Base-by-base conservation (phyloP, 768 basidiomycete species). In the Lanmaoa rubissima region DNA sequence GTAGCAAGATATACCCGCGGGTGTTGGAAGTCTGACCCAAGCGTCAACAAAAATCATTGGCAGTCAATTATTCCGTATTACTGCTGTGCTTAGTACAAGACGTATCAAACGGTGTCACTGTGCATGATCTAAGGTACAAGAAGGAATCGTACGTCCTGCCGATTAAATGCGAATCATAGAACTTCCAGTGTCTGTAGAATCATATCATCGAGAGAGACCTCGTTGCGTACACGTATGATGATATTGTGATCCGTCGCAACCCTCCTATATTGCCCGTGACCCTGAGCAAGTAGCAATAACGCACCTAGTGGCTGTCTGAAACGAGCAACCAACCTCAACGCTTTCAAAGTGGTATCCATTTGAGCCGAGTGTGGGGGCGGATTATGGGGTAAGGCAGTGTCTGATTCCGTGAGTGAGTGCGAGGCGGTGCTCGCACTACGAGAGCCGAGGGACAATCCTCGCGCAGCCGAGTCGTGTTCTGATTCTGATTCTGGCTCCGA, bases 261-360 rank as follows among this genome's bases (percentile, higher is more conserved):
- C 43, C 65, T 64, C 35, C 21, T 47, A 26, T 64, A 67, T 40
- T 45, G 53, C 13, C 48, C 44, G 9, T 45, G 59, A 0, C 55
- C 48, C 24, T 53, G 39, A 2, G 35, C 48, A 10, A 36, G 35
- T 4, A 67, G 24, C n/a, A 67, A 39, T 2, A 67, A 47, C 6
- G 55, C 65, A 28, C 65, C 54, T 0, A 67, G 35, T 0, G 62
- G 52, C 32, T 58, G 57, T 28, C 51, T 52, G 17, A 67, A 52
- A 41, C 62, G 62, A 48, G 55, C 42, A 0, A 44, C 40, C 11
- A 66, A 14, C 34, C 34, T 58, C 28, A 34, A 47, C 13, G 41
- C 50, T 14, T 42, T 45, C 40, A 45, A 26, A 13, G 19, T 1
- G n/a, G 39, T 2, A 10, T 64, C 47, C 4, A 4, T 38, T 2